Evolutionary conservation across 1,139 yeast species (phyloP), one percentile per base, ranked within the genome.

Genomic region (Kodamaea fungicola): DNA sequence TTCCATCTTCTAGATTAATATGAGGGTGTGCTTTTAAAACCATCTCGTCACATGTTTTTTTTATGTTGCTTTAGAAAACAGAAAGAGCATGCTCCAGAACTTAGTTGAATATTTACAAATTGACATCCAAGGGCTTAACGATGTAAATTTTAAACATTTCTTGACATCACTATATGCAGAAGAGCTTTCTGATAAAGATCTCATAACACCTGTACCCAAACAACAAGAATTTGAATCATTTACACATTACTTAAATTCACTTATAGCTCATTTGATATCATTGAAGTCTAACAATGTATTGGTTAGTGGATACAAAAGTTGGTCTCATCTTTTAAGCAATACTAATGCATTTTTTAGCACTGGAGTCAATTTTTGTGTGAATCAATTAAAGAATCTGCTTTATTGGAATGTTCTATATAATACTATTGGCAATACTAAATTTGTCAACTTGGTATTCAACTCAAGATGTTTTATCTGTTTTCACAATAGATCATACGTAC

Each of bases 1-100:
- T 57, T 7, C 82, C 71, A 7, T 55, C 63, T 28, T 67, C 66
- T 35, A 75, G 72, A 51, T 83, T 83, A 30, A 50, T 54, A 35
- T 49, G 48, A n/a, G 13, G 27, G 27, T 24, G 27, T 10, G 10
- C 12, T 24, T 24, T 24, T 4, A 24, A 4, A 24, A 3, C 12
- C 27, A 24, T 24, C 19, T 24, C n/a, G 12, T 24, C 27, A 24
- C 27, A 24, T 24, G 27, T 9, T 24, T 4, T 9, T 9, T 24
- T 24, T 24, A 4, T 16, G 19, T 16, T 16, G 19, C 19, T 4
- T 5, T 16, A 16, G 19, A 16, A 16, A 16, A 16, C 19, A 4
- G 28, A 9, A 27, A 22, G 24, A 23, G 13, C 10, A 26, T 27
- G 30, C 25, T 12, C 7, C 24, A 12, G 25, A 30, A 12, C 21